Evolutionary conservation across 106 monocot genomes (phyloP), one percentile per base, ranked within the genome.

Genomic region (Dendrobium huoshanense): DNA sequence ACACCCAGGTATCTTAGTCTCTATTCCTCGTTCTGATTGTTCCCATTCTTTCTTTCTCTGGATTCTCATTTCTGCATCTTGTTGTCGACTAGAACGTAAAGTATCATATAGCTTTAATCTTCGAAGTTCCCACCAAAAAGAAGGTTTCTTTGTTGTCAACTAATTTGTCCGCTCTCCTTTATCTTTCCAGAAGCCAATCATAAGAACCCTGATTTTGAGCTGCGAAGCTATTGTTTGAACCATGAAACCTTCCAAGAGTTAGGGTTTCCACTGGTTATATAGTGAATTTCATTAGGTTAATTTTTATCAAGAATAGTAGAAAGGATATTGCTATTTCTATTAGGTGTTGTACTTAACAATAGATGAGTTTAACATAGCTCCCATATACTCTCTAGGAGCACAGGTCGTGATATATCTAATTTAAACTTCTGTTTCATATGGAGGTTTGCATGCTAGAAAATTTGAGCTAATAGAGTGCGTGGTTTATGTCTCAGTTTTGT

Each of bases 1-100:
- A 99, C 54, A 93, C 95, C 16, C 91, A 99, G 99, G 99, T 99
- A 24, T 44, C 74, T 31, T 1, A 31, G 31, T 31, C 31, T 19
- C 40, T 20, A 13, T 72, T 13, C 40, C 13, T 72, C 72, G 11
- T 72, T 37, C 11, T 16, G 72, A 72, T 41, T 37, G 16, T 44
- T 74, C 25, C 18, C 20, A 20, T 61, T 37, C 18, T 13, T 70
- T 70, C 17, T 16, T 15, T 13, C 0, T 51, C 13, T 37, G 0
- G 70, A 27, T 70, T 37, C n/a, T 70, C 70, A 3, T 70, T 27
- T 70, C 70, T 37, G 4, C 61, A 22, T 61, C 22, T 61, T 51
- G 51, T 22, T 22, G 20, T 61, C 61, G 22, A 22, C 22, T 22
- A 61, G 61, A 61, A 61, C 61, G 22, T 22, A 61, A 61, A 0